Evolutionary conservation across 2,329 filamentous ascomycete genomes (phyloP), one percentile per base, ranked within the genome.

Genomic region (Alternaria panax): DNA sequence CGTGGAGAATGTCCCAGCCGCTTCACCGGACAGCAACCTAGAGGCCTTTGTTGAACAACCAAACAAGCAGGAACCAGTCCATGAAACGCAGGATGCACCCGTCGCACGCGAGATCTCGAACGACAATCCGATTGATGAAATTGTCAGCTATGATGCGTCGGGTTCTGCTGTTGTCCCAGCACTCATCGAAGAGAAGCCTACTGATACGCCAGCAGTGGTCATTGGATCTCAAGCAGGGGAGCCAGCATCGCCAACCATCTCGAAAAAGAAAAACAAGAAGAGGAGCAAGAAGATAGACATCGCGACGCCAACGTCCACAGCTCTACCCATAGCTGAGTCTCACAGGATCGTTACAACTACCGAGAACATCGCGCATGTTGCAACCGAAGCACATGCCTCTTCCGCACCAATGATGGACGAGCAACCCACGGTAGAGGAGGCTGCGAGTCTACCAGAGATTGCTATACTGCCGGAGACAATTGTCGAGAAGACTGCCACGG

Each of bases 251-350:
- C 25, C 57, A 12, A 54, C 64, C 1, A 38, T 47, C 4, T 68
- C 67, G 11, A 67, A 64, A 36, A 68, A 68, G 59, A 74, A 74
- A 43, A 67, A 59, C 36, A 68, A 62, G 34, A 74, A 72, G 65
- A 73, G 71, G 62, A 65, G 59, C 20, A 75, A 72, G 54, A 65
- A 68, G 27, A 66, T 66, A n/a, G 63, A 50, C 12, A 24, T 47
- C 16, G 43, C 46, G 22, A 66, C 64, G 24, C 65, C 66, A 32
- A 28, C 42, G n/a, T 12, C 38, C 14, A 65, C 70, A 12, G 42
- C 50, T n/a, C 16, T 51, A 18, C 45, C 60, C n/a, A 25, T 42
- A 18, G 28, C 28, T 16, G 50, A 58, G 12, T 9, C 65, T 62
- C 51, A 55, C 8, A 20, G 22, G 38, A 12, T 34, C 7, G n/a